Evolutionary conservation across 768 basidiomycete species (phyloP), one percentile per base, ranked within the genome.

Genomic region (Rhodotorula graminis): DNA sequence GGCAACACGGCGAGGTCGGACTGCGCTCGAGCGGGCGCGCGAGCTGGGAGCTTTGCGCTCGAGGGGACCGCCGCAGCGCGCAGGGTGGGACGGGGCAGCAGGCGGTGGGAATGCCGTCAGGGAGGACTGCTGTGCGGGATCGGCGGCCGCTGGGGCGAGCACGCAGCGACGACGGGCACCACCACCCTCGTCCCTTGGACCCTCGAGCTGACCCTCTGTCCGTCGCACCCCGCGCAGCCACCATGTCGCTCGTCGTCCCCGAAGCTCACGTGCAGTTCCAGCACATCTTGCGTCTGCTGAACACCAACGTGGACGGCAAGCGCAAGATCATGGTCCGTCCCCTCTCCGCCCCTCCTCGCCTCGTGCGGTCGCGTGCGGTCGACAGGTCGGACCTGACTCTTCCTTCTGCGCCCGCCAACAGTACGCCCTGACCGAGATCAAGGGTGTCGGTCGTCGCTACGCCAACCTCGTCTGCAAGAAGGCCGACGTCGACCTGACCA

Each of bases 381-480:
- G 21, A 9, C 15, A 3, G 3, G 5, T 9, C 37, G 37, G 9
- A 2, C 15, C 50, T 72, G 66, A 68, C 56, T 1, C 9, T 11
- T 3, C 15, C 14, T 4, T 12, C 2, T 11, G 19, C 31, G 16
- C 18, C 0, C n/a, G 60, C n/a, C n/a, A n/a, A n/a, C 63, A 72
- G 77, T 98, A 93, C 83, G 95, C 96, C 80, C 82, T 98, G 85
- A 98, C 96, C 61, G 96, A 99, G 86, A 99, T 99, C 87, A 98
- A 98, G 87, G 96, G 96, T 88, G 96, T 99, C 72, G 96, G 96
- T 80, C 90, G 96, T 76, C 90, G 96, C 65, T 99, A 98, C 84
- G 89, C 96, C 81, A 98, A 98, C 85, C 84, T 98, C 80, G 95
- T 98, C 78, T 98, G 96, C 88, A 98, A 98, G 85, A 99, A 99